Conservation (phyloP, 257 asterid genomes). For the Gentiana dahurica region DNA sequence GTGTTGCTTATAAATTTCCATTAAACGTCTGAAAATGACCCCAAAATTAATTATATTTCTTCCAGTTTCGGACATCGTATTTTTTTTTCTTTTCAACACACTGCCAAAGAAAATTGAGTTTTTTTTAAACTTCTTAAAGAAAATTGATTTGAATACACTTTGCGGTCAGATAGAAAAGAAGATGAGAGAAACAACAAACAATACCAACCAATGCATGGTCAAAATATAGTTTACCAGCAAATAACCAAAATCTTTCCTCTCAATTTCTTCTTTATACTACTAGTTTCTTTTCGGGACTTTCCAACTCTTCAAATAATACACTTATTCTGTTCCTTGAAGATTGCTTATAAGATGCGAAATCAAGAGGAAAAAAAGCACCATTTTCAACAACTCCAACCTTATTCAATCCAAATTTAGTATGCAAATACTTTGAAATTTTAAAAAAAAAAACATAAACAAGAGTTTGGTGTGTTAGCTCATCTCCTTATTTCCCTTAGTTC, state of each 20-base stretch:
- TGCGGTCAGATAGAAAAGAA: slow-evolving; percentile 18
- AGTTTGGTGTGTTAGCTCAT: slow-evolving; percentile 71
- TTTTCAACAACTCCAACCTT: slow-evolving; percentile 19
- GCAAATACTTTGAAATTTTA: neutral
- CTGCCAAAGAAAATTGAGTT: neutral
- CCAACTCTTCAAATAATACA: slow-evolving; percentile 10
- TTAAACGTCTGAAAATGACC: neutral
- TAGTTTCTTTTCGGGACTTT: slow-evolving; percentile 8
- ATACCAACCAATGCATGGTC: slow-evolving; percentile 47
- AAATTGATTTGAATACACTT: too few relatives aligned
- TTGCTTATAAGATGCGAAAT: slow-evolving; percentile 16
- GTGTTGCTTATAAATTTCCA: neutral
- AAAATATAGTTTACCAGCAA: slow-evolving; percentile 69
- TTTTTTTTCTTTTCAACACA: neutral
- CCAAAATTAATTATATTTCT: neutral
- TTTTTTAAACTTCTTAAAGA: too few relatives aligned
- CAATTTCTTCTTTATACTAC: slow-evolving; percentile 17
- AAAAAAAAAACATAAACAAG: slow-evolving; percentile 3
- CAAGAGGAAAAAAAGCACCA: slow-evolving; percentile 7
- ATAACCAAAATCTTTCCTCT: slow-evolving; percentile 5
- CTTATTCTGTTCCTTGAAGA: neutral
- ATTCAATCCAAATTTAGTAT: neutral
- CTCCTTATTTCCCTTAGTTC: slow-evolving; percentile 16
- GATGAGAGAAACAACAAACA: slow-evolving; percentile 12
- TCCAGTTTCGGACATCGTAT: neutral